Percentiles rank a stretch among this genome's conserved stretches.
These are phyloP conservation scores for Arthrocladium fulminans DNA, from an alignment of 2,329 filamentous ascomycete species.

Conservation along the genomic window DNA sequence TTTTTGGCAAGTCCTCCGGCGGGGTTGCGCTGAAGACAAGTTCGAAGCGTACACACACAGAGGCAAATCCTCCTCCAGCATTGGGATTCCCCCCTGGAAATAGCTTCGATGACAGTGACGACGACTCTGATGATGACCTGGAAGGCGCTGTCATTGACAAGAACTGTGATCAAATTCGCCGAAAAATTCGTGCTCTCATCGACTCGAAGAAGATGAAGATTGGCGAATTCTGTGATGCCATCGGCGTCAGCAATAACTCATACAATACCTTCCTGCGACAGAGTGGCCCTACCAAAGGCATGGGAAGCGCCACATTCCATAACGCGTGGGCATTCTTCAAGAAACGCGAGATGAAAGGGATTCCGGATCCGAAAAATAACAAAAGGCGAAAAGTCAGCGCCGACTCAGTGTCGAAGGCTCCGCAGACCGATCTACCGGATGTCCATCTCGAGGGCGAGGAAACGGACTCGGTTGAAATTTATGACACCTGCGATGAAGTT, in stretches of 20 bases:
- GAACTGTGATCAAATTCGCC: constrained; percentile 29
- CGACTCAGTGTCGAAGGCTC: not conserved
- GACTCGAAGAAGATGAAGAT: constrained; percentile 24
- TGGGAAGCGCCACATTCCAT: constrained; percentile 24
- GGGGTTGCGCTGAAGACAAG: no score
- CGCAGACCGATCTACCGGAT: constrained; percentile 26
- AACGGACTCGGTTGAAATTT: constrained; percentile 40
- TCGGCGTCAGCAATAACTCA: constrained; percentile 18
- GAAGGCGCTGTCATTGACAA: not conserved
- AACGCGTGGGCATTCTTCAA: constrained; percentile 38
- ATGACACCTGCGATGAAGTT: constrained; percentile 50
- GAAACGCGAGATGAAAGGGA: constrained; percentile 41
- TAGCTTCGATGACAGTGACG: not conserved
- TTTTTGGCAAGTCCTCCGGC: no score
- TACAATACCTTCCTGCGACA: constrained; percentile 43
- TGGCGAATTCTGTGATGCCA: constrained; percentile 9
- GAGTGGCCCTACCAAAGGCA: constrained; percentile 23
- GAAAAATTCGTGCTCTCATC: constrained; percentile 36
- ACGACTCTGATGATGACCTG: no score
- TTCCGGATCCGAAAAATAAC: constrained; percentile 28
- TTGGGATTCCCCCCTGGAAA: not conserved
- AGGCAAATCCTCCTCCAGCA: no score
- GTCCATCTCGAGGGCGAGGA: constrained; percentile 34
- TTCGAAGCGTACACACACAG: no score
- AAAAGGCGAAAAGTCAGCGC: not conserved